Percentiles rank a stretch among this genome's conserved stretches.
These are phyloP conservation scores for Tuber umbilicatum DNA, from an alignment of 495 filamentous ascomycete genomes.

Conservation along the genomic window DNA sequence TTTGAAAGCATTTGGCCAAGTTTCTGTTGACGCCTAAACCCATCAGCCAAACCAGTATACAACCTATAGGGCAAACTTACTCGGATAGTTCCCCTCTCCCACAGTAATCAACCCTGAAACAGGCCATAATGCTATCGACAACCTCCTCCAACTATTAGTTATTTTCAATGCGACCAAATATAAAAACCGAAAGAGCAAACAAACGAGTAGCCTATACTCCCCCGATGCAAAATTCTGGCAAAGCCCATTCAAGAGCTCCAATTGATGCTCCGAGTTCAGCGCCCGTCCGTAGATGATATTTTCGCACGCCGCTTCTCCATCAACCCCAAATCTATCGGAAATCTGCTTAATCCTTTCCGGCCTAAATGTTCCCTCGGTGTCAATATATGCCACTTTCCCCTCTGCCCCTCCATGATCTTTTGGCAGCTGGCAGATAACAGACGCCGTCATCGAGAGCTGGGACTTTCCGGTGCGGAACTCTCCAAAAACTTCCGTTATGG, in stretches of 20 bases:
- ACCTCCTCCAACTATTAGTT: conserved; percentile 43
- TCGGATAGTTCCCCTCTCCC: conserved; percentile 71
- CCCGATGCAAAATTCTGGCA: conserved; percentile 60
- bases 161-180: background rate
- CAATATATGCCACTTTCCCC: conserved; percentile 74
- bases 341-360: conserved; percentile 65
- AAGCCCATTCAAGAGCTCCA: conserved; percentile 62
- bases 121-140: conserved; percentile 74
- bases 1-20: conserved; percentile 64
- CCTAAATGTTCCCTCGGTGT: conserved; percentile 73
- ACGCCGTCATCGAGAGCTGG: conserved; percentile 62
- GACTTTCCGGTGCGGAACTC: conserved; percentile 73
- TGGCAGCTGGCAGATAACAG: conserved; percentile 57
- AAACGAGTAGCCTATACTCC: conserved; percentile 59
- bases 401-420: conserved; percentile 65
- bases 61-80: conserved; percentile 8
- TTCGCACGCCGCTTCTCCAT: conserved; percentile 60
- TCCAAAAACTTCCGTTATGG: conserved; percentile 69
- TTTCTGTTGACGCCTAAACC: conserved; percentile 57
- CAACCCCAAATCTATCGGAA: conserved; percentile 65
- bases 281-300: conserved; percentile 70
- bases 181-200: background rate
- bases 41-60: background rate
- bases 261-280: conserved; percentile 65
- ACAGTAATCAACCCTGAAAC: conserved; percentile 67